A percentile compares a stretch with the other conserved stretches of the same genome.
Conservation (phyloP, 345 rosid species). For the Salix viminalis region DNA sequence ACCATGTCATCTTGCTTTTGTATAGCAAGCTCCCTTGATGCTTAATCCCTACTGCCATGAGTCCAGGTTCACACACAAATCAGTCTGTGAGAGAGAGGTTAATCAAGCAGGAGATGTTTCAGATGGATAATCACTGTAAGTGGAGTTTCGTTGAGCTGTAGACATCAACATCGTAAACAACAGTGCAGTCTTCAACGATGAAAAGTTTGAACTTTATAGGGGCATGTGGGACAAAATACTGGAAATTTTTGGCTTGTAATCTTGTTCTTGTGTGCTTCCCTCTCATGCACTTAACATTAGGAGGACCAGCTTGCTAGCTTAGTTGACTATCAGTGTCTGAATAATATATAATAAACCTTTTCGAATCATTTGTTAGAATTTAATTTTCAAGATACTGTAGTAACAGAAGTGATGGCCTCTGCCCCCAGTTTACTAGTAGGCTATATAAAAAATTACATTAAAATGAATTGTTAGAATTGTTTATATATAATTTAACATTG, state of each 20-base stretch:
- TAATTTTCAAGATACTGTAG: too few relatives aligned
- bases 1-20: conserved; percentile 52
- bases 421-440: too few relatives aligned
- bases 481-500: too few relatives aligned
- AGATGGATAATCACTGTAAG: too few relatives aligned
- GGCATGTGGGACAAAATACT: background rate
- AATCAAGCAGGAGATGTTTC: background rate
- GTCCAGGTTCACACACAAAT: background rate
- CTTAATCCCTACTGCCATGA: conserved; percentile 48
- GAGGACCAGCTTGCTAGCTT: background rate
- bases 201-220: background rate
- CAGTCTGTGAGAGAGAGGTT: background rate
- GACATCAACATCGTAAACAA: background rate
- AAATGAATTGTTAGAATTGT: too few relatives aligned
- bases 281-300: background rate
- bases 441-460: too few relatives aligned
- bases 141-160: background rate
- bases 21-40: conserved; percentile 20
- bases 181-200: too few relatives aligned
- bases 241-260: background rate
- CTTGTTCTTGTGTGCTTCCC: background rate
- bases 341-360: background rate
- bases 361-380: too few relatives aligned
- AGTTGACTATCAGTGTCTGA: background rate
- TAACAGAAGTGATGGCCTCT: too few relatives aligned